These are phyloP conservation scores for Trifolium repens DNA, from an alignment of 306 rosid genomes.

Conservation along the genomic window DNA sequence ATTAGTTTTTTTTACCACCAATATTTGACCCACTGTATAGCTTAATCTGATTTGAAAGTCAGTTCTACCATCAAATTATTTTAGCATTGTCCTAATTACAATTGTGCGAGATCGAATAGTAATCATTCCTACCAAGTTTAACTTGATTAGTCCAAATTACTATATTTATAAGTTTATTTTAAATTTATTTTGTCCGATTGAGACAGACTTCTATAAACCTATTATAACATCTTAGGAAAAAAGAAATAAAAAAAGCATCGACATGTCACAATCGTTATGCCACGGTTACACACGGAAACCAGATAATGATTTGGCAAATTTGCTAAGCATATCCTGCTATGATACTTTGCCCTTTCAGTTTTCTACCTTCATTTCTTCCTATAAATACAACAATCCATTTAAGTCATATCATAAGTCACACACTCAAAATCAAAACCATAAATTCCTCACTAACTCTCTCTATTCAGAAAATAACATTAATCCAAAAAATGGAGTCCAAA, in stretches of 20 bases:
- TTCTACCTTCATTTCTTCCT: slow-evolving; percentile 25
- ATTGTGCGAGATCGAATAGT: no score
- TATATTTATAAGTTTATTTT: no score
- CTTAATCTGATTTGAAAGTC: no score
- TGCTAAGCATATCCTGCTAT: neutral
- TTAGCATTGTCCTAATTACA: no score
- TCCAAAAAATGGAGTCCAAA: slow-evolving; percentile 42
- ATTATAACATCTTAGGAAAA: no score
- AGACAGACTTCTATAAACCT: no score
- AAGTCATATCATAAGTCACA: slow-evolving; percentile 13
- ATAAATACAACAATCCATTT: slow-evolving; percentile 30
- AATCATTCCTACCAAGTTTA: no score
- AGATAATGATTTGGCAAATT: neutral
- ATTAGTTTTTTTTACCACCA: no score
- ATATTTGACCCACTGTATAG: no score
- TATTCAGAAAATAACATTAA: neutral
- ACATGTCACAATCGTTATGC: slow-evolving; percentile 21
- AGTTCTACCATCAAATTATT: no score
- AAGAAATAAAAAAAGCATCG: neutral
- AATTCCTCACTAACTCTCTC: neutral
- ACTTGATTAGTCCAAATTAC: no score
- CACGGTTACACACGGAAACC: slow-evolving; percentile 23
- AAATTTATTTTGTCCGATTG: no score
- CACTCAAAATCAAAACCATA: neutral
- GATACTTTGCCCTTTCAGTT: slow-evolving; percentile 15